Conservation (phyloP, 176 grass and related monocot genomes). For the Miscanthus lutarioriparius region DNA sequence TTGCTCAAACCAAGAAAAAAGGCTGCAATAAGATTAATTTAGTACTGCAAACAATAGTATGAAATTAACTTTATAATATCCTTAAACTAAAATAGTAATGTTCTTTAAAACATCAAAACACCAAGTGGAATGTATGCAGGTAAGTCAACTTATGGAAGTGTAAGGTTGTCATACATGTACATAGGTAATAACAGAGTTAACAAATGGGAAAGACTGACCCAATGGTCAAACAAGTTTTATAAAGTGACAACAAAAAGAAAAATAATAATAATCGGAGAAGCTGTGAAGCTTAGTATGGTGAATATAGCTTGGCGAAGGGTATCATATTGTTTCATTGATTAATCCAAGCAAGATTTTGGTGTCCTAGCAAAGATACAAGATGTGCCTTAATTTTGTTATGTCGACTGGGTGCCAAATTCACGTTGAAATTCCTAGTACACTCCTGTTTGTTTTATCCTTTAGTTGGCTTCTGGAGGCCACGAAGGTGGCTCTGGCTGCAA, state of each 20-base stretch:
- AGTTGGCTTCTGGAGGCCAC: background rate
- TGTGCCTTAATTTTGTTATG: background rate
- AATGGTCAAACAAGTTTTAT: background rate
- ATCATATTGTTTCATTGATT: background rate
- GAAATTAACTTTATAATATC: background rate
- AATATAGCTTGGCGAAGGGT: background rate
- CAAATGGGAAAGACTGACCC: background rate
- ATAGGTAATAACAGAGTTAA: background rate
- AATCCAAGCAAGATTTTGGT: background rate
- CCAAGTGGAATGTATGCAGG: background rate
- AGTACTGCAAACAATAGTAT: constrained; percentile 16
- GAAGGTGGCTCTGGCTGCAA: background rate
- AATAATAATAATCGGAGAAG: background rate
- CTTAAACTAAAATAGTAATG: background rate
- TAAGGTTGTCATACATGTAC: background rate
- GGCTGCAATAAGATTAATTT: constrained; percentile 36
- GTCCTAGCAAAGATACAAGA: background rate
- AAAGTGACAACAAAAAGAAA: background rate
- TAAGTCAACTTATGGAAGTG: background rate
- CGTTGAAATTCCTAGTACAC: background rate
- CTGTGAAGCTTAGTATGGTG: background rate
- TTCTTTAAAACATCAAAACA: background rate
- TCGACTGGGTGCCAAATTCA: background rate
- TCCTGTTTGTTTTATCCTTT: background rate
- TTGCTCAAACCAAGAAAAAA: constrained; percentile 58